phyloP scores from a whole-genome alignment of 306 rosid genomes.

The Vigna unguiculata region DNA sequence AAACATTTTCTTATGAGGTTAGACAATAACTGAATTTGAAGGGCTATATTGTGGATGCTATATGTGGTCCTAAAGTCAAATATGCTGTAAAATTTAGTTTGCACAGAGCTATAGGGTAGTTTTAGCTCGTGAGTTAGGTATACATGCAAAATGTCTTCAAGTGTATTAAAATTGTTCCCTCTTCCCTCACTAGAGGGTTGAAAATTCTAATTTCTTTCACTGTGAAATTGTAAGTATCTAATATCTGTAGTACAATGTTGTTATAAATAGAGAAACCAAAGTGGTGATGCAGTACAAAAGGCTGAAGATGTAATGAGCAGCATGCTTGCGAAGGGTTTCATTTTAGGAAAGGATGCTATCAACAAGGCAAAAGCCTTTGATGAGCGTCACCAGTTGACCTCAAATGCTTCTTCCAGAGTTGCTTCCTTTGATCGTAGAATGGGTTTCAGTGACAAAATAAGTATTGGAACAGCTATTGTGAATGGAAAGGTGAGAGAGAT shows the following conservation, averaged over 20 bases:
- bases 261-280: constrained; percentile 53
- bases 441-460: constrained; percentile 73
- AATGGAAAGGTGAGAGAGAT: constrained; percentile 79
- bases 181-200: too few relatives aligned
- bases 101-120: not conserved
- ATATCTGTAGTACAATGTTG: constrained; percentile 15
- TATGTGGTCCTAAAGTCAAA: constrained; percentile 1
- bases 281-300: constrained; percentile 56
- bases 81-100: not conserved
- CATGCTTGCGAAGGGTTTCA: constrained; percentile 82
- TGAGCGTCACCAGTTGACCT: constrained; percentile 65
- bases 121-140: not conserved
- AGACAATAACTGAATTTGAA: not conserved
- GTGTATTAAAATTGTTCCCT: constrained; percentile 13
- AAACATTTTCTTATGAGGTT: constrained; percentile 7
- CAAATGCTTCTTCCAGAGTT: constrained; percentile 77
- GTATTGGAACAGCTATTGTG: constrained; percentile 68
- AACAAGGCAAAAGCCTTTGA: constrained; percentile 76
- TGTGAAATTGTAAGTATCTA: constrained; percentile 31
- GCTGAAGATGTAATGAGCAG: constrained; percentile 84
- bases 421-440: constrained; percentile 74
- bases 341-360: constrained; percentile 79
- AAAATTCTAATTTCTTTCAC: not conserved
- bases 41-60: not conserved
- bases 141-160: constrained; percentile 25